Evolutionary conservation across 805 yeast genomes (phyloP).

Genomic region (Lachancea thermotolerans): DNA sequence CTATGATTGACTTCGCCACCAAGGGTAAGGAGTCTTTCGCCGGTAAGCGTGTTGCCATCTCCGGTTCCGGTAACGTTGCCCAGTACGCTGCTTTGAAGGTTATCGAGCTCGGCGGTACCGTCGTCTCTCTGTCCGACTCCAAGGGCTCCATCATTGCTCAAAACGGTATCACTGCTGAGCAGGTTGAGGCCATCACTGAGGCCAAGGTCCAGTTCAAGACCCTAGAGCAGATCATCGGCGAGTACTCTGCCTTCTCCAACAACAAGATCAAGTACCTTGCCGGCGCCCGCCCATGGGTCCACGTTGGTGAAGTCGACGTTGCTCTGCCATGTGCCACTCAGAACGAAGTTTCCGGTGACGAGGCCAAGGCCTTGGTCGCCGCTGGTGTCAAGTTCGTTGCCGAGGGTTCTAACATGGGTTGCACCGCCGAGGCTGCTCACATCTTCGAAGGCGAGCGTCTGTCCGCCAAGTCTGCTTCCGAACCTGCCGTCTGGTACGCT

Average conservation of each 20-base stretch:
- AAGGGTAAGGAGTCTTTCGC: constrained; percentile 81
- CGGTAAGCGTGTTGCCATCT: constrained; percentile 93
- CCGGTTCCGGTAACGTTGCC: constrained; percentile 99
- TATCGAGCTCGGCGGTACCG: constrained; percentile 93
- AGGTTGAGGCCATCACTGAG: constrained; percentile 63
- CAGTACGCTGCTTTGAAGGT: constrained; percentile 98
- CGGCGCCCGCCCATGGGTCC: constrained; percentile 95
- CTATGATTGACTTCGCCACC: constrained; percentile 92
- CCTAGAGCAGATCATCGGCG: constrained; percentile 59
- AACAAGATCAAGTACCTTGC: constrained; percentile 69
- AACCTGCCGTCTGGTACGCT: constrained; percentile 84
- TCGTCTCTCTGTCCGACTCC: constrained; percentile 90
- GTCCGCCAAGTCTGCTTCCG: constrained; percentile 35
- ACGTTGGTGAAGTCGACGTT: constrained; percentile 85
- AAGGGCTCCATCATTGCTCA: constrained; percentile 79
- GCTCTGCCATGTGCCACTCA: constrained; percentile 98
- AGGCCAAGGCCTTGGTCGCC: constrained; percentile 89
- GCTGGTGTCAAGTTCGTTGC: constrained; percentile 91
- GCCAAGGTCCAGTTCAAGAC: constrained; percentile 77
- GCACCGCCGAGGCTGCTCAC: constrained; percentile 93
- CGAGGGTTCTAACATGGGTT: constrained; percentile 99
- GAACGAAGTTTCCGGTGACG: constrained; percentile 95
- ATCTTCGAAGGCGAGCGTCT: constrained; percentile 82
- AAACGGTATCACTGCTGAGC: constrained; percentile 78
- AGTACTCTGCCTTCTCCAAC: constrained; percentile 51